phyloP scores from a whole-genome alignment of 176 grass and related monocot genomes.

The Poa pratensis region DNA sequence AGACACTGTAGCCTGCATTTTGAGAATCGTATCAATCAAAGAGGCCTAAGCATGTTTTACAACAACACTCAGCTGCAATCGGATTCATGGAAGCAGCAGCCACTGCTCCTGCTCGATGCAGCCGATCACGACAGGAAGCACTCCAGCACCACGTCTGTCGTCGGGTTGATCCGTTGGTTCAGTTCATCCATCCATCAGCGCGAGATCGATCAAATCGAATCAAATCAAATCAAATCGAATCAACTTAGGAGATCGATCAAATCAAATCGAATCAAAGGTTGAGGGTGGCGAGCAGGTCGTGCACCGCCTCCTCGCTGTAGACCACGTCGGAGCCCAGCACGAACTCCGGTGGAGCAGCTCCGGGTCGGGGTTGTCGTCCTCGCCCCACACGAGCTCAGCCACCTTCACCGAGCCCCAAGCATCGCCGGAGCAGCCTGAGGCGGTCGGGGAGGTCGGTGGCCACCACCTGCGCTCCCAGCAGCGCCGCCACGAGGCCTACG shows the following conservation, averaged over 20 bases:
- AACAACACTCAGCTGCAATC: too few relatives aligned
- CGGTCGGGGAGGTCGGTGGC: too few relatives aligned
- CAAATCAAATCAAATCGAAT: not conserved
- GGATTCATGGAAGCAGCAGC: slow-evolving; percentile 56
- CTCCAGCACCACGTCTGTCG: slow-evolving; percentile 77
- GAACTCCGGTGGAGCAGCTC: slow-evolving; percentile 57
- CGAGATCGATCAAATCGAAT: not conserved
- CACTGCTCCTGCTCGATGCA: slow-evolving; percentile 79
- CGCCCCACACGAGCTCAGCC: slow-evolving; percentile 72
- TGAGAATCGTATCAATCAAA: too few relatives aligned
- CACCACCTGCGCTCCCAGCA: too few relatives aligned
- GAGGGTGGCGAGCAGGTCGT: slow-evolving; percentile 69
- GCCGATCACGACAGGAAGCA: slow-evolving; percentile 79
- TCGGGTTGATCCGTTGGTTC: too few relatives aligned
- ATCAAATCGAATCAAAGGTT: not conserved
- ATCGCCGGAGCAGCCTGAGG: not conserved
- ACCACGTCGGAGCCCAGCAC: slow-evolving; percentile 87
- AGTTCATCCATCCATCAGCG: not conserved
- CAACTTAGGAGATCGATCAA: not conserved
- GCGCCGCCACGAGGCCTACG: too few relatives aligned
- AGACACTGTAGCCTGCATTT: too few relatives aligned
- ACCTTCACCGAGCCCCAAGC: slow-evolving; percentile 49
- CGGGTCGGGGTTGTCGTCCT: slow-evolving; percentile 51
- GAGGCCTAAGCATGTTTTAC: too few relatives aligned
- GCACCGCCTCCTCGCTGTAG: not conserved